phyloP scores from a whole-genome alignment of 305 asterid species.

The Solanum hybrid region DNA sequence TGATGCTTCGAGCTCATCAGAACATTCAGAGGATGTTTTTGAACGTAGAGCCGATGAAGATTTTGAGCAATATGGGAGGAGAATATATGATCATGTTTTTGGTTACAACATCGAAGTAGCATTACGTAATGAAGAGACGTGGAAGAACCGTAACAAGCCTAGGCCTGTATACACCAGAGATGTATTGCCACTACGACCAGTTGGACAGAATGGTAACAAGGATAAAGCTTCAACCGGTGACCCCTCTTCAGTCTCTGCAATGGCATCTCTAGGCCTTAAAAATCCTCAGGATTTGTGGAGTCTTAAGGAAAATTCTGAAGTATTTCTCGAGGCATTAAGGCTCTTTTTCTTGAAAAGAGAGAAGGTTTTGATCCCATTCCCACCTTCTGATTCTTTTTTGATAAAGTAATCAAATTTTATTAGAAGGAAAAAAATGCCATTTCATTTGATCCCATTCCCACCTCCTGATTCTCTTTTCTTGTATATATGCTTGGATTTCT shows the following conservation, averaged over 20 bases:
- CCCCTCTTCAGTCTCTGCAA: constrained; percentile 58
- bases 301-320: constrained; percentile 72
- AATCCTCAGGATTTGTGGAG: constrained; percentile 95
- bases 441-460: not conserved
- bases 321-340: constrained; percentile 75
- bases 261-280: constrained; percentile 72
- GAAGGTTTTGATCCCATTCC: constrained; percentile 48
- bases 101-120: constrained; percentile 91
- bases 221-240: constrained; percentile 33
- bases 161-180: constrained; percentile 78
- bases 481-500: not conserved
- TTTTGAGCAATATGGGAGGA: constrained; percentile 69
- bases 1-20: constrained; percentile 71
- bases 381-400: not conserved
- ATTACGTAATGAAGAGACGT: constrained; percentile 80
- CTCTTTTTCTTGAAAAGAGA: constrained; percentile 57
- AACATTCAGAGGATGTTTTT: constrained; percentile 64
- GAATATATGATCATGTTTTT: constrained; percentile 91
- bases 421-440: not conserved
- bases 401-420: not conserved
- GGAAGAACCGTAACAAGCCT: constrained; percentile 85
- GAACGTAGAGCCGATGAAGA: constrained; percentile 57
- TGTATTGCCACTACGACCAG: constrained; percentile 33
- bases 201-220: constrained; percentile 64
- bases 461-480: not conserved